Percentiles rank a stretch among this genome's conserved stretches.
Evolutionary conservation across 306 rosid genomes (phyloP).

Genomic region (Quercus glauca): DNA sequence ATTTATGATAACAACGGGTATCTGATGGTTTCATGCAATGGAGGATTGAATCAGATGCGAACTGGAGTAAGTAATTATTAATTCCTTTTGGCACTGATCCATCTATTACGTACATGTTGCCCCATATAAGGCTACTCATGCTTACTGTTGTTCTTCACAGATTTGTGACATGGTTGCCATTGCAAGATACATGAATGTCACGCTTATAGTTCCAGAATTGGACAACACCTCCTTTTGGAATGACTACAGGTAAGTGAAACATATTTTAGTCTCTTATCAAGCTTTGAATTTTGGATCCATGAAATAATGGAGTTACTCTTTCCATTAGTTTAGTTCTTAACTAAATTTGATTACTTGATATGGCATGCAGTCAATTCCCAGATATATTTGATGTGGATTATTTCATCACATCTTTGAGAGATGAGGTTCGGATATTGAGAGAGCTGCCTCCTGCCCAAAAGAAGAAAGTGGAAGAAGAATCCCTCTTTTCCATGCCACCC

Average conservation of each 20-base stretch:
- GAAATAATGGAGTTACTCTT: not conserved
- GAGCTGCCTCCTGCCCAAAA: slow-evolving; percentile 89
- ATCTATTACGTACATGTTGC: not conserved
- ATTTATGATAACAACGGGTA: slow-evolving; percentile 89
- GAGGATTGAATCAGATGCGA: slow-evolving; percentile 97
- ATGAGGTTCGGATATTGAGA: slow-evolving; percentile 90
- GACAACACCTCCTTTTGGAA: slow-evolving; percentile 97
- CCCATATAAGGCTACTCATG: not conserved
- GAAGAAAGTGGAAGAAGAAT: slow-evolving; percentile 66
- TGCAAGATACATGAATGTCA: slow-evolving; percentile 86
- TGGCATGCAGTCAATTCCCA: slow-evolving; percentile 64
- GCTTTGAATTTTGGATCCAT: not conserved
- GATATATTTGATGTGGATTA: slow-evolving; percentile 94
- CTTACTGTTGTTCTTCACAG: slow-evolving; percentile 34
- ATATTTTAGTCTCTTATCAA: not conserved
- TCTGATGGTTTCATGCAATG: slow-evolving; percentile 95
- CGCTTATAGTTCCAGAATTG: slow-evolving; percentile 87
- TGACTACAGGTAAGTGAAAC: slow-evolving; percentile 71
- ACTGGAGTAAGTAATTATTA: slow-evolving; percentile 70
- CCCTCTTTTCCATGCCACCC: slow-evolving; percentile 81
- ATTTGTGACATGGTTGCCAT: slow-evolving; percentile 99
- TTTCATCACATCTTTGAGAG: slow-evolving; percentile 89
- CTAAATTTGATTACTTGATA: not conserved
- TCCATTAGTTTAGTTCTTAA: not conserved
- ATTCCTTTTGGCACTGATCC: not conserved